Evolutionary conservation across 2,329 filamentous ascomycete species (phyloP), one percentile per base, ranked within the genome.

Genomic region (Aspergillus puulaauensis): DNA sequence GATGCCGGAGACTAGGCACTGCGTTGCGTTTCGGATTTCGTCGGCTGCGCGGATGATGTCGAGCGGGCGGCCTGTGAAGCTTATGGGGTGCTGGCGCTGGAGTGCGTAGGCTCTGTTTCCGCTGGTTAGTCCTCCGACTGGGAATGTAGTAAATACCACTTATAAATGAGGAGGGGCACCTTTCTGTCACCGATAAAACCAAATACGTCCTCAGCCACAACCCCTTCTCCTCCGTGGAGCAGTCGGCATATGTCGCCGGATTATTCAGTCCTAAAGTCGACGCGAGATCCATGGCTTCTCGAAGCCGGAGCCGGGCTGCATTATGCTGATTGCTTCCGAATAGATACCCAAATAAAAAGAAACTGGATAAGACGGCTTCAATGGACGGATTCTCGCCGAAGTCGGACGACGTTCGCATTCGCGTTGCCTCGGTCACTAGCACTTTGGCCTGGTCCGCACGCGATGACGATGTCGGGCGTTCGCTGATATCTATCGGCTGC

Each of bases 271-370:
- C 72, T 12, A 79, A 51, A 1, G 75, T 74, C 5, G 74, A 71
- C 0, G 76, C 76, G 33, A 78, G 71, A 51, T 79, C 76, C 6
- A 74, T 58, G 6, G 89, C 89, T 73, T 93, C 90, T 23, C 90
- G 84, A 17, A 93, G 77, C 68, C 90, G 85, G 67, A 87, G 90
- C 88, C 90, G 92, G 1, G 89, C 90, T 67, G 86, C 87, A 64
- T 90, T 88, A 71, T 91, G 88, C 71, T 89, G 81, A 61, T 91
- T 89, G 50, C 90, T 80, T 17, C 84, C 86, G 66, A 89, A 88
- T 68, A 88, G 83, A 68, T 86, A 89, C 33, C 84, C 88, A 66
- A 90, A 92, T 23, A 93, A 73, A 73, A 93, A 91, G 73, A 90
- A 91, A 64, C 87, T 91, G 19, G 88, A 90, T 58, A 86, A 84